A percentile compares a stretch with the other conserved stretches of the same genome.
These are phyloP conservation scores for Nadsonia commutata DNA, from an alignment of 1,139 yeast species.

Conservation along the genomic window DNA sequence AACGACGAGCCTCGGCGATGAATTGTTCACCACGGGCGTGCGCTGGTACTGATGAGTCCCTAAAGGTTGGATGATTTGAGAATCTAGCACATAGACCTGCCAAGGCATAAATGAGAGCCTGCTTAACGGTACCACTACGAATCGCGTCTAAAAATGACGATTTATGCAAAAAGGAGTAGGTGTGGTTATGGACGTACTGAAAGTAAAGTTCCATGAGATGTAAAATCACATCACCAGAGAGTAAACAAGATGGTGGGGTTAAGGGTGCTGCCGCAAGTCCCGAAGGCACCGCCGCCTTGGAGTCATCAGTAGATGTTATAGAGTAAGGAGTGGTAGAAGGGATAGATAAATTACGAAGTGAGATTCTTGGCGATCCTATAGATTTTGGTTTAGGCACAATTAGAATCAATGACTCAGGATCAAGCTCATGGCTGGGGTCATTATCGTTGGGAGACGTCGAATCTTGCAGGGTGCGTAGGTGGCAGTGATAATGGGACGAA, in stretches of 20 bases:
- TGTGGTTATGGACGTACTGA: constrained; percentile 23
- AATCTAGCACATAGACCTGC: constrained; percentile 25
- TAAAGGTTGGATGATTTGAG: constrained; percentile 23
- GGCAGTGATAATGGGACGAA: background rate
- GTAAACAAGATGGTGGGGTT: too few species aligned
- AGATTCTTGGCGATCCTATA: too few species aligned
- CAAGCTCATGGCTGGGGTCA: too few species aligned
- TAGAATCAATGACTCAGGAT: too few species aligned
- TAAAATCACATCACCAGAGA: constrained; percentile 2
- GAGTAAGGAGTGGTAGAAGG: too few species aligned
- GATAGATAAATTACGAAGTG: too few species aligned
- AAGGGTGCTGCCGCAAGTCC: too few species aligned
- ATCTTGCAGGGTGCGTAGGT: background rate
- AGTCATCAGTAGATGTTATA: too few species aligned
- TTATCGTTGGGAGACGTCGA: too few species aligned
- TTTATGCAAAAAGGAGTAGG: constrained; percentile 24
- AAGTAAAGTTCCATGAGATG: constrained; percentile 21
- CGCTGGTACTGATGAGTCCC: constrained; percentile 19
- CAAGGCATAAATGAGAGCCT: constrained; percentile 22
- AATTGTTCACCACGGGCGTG: constrained; percentile 24
- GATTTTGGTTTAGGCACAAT: too few species aligned
- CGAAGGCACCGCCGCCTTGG: too few species aligned
- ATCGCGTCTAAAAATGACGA: constrained; percentile 21
- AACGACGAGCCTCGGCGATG: constrained; percentile 18
- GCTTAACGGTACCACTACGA: constrained; percentile 18